phyloP scores from a whole-genome alignment of 2,329 filamentous ascomycete species.

The Ceratocystis lukuohia region DNA sequence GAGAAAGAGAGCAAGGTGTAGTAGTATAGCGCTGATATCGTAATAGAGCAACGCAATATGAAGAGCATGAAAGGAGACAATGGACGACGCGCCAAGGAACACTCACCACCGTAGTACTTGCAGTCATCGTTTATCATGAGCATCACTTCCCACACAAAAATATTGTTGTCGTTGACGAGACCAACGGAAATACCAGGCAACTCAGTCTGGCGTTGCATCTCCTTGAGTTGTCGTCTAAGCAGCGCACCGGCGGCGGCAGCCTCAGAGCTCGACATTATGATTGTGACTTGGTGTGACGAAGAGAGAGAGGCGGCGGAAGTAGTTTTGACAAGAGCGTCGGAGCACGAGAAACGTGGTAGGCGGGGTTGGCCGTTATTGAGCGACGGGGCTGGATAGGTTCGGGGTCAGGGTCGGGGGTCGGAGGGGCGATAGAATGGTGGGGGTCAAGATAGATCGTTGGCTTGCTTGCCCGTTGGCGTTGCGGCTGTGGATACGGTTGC shows the following conservation, averaged over 20 bases:
- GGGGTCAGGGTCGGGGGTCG: no score
- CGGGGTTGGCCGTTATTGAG: no score
- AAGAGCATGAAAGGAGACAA: background rate
- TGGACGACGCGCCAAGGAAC: background rate
- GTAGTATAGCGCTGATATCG: background rate
- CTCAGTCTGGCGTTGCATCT: conserved; percentile 84
- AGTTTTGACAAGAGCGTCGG: no score
- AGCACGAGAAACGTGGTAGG: no score
- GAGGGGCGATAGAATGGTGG: no score
- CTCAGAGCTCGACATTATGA: conserved; percentile 31
- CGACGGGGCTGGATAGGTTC: no score
- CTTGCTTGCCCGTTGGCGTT: no score
- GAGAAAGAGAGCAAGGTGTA: background rate
- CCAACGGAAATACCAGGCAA: conserved; percentile 91
- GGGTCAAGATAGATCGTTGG: no score
- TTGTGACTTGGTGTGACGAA: background rate
- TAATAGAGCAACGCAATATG: background rate
- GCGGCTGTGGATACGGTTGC: no score
- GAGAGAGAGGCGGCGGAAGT: no score
- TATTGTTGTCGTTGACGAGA: conserved; percentile 67
- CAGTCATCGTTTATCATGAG: conserved; percentile 94
- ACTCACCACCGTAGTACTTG: conserved; percentile 79
- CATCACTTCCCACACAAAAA: conserved; percentile 98
- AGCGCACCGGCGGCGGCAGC: conserved; percentile 53
- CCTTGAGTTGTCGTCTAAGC: conserved; percentile 74